Evolutionary conservation across 1,139 yeast species (phyloP), one percentile per base, ranked within the genome.

Genomic region (Taiozyma sp.): DNA sequence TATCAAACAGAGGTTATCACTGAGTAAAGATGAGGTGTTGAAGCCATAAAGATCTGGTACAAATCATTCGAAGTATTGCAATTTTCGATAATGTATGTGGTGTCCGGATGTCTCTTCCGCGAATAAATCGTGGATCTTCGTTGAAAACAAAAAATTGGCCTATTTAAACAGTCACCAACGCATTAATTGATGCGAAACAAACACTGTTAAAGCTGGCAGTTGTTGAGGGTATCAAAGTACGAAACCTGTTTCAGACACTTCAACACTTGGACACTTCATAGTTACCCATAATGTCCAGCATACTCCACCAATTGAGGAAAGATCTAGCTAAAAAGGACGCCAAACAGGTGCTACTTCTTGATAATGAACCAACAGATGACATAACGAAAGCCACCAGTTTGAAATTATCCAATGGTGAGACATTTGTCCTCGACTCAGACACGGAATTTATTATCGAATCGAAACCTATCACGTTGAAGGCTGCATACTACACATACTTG

Each of bases 401-500:
- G 3, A 46, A 51, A 35, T 55, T 66, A 47, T 48, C 51, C 40
- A 44, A 22, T 45, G 49, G 45, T 7, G 50, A 53, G n/a, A 53
- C 47, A 19, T 58, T 68, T 32, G 54, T 66, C 2, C 56, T 86
- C 46, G 73, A 76, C 59, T 66, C 68, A 14, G 55, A 57, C n/a
- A 85, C 95, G 4, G 76, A 78, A 51, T 85, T 86, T 60, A 71
- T 71, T 53, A 74, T 79, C 47, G 85, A 82, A 47, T 81, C 72
- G 45, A 68, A 65, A 16, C 68, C 70, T 21, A 75, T 84, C 47
- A 71, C 76, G n/a, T 70, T 88, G 52, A 72, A 81, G 56, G 80
- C 86, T 1, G 83, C 88, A 4, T 77, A 83, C 40, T 89, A 89
- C 64, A 87, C 95, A 58, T 93, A 96, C 95, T 57, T 84, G 34